Percentiles rank a stretch among this genome's conserved stretches.
Evolutionary conservation across 495 filamentous ascomycete species (phyloP).

Genomic region (Trichoderma virens): DNA sequence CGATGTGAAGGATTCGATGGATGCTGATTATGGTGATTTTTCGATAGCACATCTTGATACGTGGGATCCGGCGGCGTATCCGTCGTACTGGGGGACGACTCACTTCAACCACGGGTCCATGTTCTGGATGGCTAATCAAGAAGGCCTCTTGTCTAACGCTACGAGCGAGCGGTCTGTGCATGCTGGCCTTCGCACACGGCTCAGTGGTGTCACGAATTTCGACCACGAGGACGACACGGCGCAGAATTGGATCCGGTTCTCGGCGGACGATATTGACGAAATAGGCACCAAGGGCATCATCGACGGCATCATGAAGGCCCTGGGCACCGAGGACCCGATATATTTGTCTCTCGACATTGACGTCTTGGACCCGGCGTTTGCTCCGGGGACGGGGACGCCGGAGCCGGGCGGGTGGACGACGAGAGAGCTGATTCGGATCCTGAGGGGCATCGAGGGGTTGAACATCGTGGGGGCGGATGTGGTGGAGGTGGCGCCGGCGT

Average conservation of each 20-base stretch:
- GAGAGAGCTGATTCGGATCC: slow-evolving; percentile 60
- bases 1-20: too few species aligned
- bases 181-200: slow-evolving; percentile 64
- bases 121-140: slow-evolving; percentile 74
- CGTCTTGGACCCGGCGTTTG: slow-evolving; percentile 63
- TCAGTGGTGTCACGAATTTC: slow-evolving; percentile 55
- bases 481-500: slow-evolving; percentile 80
- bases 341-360: slow-evolving; percentile 71
- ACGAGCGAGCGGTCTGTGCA: slow-evolving; percentile 58
- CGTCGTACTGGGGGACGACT: slow-evolving; percentile 67
- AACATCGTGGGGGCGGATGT: slow-evolving; percentile 71
- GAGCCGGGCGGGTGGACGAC: slow-evolving; percentile 71
- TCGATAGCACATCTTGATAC: slow-evolving; percentile 60
- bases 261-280: slow-evolving; percentile 66
- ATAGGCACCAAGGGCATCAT: slow-evolving; percentile 51
- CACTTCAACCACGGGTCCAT: slow-evolving; percentile 79
- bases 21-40: too few species aligned
- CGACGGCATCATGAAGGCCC: slow-evolving; percentile 49
- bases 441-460: slow-evolving; percentile 60
- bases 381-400: slow-evolving; percentile 66
- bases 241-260: slow-evolving; percentile 60
- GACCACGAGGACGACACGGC: slow-evolving; percentile 57
- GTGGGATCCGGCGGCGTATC: slow-evolving; percentile 74
- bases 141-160: slow-evolving; percentile 61
- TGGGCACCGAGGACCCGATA: slow-evolving; percentile 53